Base-by-base conservation (phyloP, 768 basidiomycete genomes). In the Dioszegia hungarica region DNA sequence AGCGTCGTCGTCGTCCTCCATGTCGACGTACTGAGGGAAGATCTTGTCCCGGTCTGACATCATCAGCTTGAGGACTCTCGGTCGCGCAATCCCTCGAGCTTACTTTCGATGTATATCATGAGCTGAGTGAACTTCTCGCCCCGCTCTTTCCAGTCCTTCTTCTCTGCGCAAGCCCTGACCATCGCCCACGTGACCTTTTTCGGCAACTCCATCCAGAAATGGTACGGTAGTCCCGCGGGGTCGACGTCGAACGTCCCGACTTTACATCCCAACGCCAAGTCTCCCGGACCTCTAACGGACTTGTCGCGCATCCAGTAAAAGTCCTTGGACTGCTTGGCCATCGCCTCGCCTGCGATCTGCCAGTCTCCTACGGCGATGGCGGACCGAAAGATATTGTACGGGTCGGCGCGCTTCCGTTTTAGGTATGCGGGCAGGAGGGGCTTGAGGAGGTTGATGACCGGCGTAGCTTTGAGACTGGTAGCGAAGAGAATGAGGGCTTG, bases 191-290 rank as follows among this genome's bases (percentile, higher is more conserved):
- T 29, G 28, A 40, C 34, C 31, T 43, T 57, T 27, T 57, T 57
- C 28, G 56, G 56, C 34, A 57, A 17, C 31, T 57, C 37, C 56
- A 57, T 57, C 46, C 47, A 57, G 17, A 22, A 49, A 43, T 57
- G 56, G 38, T 57, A 57, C 12, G 56, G 56, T 20, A 57, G 2
- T 12, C 43, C 56, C 9, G 2, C 17, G 3, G 56, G 56, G 27
- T 49, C 46, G 15, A 57, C 39, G 11, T 20, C 22, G 20, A 17
- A 49, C 24, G n/a, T 47, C 28, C 56, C 38, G 17, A 24, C 12
- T 39, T 33, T 44, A 38, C 46, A 48, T 27, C 56, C 56, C 6
- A 57, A 24, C 11, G 56, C 56, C 12, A 49, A 15, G 19, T 57
- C 47, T 17, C 25, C n/a, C n/a, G 11, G 8, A 9, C 3, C 14